phyloP scores from a whole-genome alignment of 2,329 filamentous ascomycete species.

The Helminthosporium solani region DNA sequence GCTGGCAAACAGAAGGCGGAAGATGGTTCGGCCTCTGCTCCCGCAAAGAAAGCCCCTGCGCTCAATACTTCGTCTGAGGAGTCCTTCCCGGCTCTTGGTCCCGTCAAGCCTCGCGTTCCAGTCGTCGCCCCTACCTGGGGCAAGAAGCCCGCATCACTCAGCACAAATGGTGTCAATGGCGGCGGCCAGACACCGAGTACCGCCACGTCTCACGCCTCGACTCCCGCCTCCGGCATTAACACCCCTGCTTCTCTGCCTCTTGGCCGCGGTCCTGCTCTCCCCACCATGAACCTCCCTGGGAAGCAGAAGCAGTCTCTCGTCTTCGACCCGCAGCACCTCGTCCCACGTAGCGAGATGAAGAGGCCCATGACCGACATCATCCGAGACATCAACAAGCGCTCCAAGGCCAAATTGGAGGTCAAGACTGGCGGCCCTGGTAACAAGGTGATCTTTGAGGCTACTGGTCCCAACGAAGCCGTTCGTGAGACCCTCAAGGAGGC shows the following conservation, averaged over 20 bases:
- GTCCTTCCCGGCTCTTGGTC: conserved; percentile 87
- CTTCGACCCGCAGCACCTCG: conserved; percentile 73
- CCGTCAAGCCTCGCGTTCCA: conserved; percentile 61
- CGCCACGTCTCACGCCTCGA: conserved; percentile 59
- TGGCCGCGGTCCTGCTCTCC: conserved; percentile 45
- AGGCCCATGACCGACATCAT: conserved; percentile 82
- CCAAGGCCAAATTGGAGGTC: conserved; percentile 81
- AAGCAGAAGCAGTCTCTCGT: conserved; percentile 76
- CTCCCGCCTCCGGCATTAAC: conserved; percentile 60
- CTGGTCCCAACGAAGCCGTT: conserved; percentile 78
- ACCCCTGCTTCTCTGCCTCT: conserved; percentile 46
- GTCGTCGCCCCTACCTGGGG: conserved; percentile 76
- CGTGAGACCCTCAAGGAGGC: conserved; percentile 88
- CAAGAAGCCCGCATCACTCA: conserved; percentile 58
- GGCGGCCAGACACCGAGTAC: conserved; percentile 57
- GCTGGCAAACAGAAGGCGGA: conserved; percentile 68
- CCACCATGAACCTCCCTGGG: conserved; percentile 74
- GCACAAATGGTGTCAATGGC: conserved; percentile 47
- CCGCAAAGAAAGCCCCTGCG: conserved; percentile 35
- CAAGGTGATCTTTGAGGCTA: conserved; percentile 77
- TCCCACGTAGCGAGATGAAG: conserved; percentile 75
- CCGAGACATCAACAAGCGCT: conserved; percentile 89
- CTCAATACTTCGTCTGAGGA: conserved; percentile 88
- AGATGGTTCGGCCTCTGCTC: conserved; percentile 42
- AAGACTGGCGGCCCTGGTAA: conserved; percentile 66